Percentiles rank a stretch among this genome's conserved stretches.
Evolutionary conservation across 108 stramenopile genomes (phyloP).

Genomic region (Pseudonitzschia pungens): DNA sequence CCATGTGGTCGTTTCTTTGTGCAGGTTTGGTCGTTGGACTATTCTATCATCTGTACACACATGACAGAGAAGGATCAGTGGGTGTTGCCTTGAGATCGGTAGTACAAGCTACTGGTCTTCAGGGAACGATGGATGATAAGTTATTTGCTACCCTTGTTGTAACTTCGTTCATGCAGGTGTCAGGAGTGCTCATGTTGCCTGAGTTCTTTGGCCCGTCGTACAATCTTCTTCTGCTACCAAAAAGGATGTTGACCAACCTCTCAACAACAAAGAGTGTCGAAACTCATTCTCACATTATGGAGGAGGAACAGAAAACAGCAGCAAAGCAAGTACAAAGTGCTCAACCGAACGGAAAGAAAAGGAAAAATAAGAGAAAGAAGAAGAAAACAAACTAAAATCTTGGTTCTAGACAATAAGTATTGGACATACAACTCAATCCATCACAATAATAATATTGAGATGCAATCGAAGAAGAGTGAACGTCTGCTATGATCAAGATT

Average conservation of each 20-base stretch:
- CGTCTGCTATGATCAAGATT: too few species aligned
- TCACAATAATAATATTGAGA: too few species aligned
- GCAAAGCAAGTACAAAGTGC: too few species aligned
- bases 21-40: conserved; percentile 54
- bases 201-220: conserved; percentile 66
- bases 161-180: conserved; percentile 64
- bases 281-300: background rate
- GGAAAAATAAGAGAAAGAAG: conserved; percentile 17
- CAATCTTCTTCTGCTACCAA: conserved; percentile 52
- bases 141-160: conserved; percentile 57
- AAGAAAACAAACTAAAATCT: conserved; percentile 11
- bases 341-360: too few species aligned
- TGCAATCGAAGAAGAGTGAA: too few species aligned
- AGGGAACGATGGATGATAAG: conserved; percentile 47
- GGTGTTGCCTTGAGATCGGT: conserved; percentile 51
- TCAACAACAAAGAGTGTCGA: background rate
- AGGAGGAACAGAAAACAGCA: background rate
- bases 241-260: background rate
- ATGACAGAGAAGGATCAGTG: conserved; percentile 62
- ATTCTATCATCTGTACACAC: conserved; percentile 75
- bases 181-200: conserved; percentile 65
- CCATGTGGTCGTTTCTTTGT: background rate
- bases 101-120: conserved; percentile 34
- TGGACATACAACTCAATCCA: too few species aligned
- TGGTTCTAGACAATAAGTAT: background rate